These are phyloP conservation scores for Coniferiporia sulphurascens DNA, from an alignment of 1,284 basidiomycete genomes.

Conservation along the genomic window DNA sequence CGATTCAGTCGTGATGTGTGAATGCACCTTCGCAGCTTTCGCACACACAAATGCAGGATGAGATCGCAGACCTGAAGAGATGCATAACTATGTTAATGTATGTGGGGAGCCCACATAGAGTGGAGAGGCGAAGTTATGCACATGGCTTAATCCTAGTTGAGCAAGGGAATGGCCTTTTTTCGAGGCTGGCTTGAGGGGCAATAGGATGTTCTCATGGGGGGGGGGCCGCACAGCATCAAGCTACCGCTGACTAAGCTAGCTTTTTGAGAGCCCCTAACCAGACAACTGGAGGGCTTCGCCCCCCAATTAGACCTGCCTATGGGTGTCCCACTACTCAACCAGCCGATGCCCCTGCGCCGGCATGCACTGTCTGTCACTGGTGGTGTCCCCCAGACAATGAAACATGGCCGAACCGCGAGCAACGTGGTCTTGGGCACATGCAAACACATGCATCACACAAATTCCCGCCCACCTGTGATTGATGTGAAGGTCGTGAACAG, in stretches of 20 bases:
- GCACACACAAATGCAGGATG: conserved; percentile 7
- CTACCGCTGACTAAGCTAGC: too few relatives aligned
- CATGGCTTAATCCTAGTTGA: too few relatives aligned
- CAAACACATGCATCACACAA: not conserved
- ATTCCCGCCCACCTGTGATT: not conserved
- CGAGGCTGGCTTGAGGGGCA: too few relatives aligned
- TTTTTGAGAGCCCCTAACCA: too few relatives aligned
- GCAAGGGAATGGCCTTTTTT: too few relatives aligned
- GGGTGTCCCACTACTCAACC: conserved; percentile 6
- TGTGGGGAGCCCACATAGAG: too few relatives aligned
- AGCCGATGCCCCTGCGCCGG: conserved; percentile 8
- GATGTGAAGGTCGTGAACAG: conserved; percentile 9
- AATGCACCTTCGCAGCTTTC: not conserved
- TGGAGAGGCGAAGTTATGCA: too few relatives aligned
- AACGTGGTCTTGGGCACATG: too few relatives aligned
- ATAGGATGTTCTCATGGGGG: too few relatives aligned
- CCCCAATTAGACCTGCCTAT: conserved; percentile 5
- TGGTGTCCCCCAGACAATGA: not conserved
- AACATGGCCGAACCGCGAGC: not conserved
- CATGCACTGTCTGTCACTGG: not conserved
- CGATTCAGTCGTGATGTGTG: not conserved
- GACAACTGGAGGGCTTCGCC: too few relatives aligned
- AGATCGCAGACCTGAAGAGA: conserved; percentile 9
- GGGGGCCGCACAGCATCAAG: too few relatives aligned
- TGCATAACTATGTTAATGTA: too few relatives aligned